Base-by-base conservation (phyloP, 139 green algal genomes). In the Tetraselmis chui region DNA sequence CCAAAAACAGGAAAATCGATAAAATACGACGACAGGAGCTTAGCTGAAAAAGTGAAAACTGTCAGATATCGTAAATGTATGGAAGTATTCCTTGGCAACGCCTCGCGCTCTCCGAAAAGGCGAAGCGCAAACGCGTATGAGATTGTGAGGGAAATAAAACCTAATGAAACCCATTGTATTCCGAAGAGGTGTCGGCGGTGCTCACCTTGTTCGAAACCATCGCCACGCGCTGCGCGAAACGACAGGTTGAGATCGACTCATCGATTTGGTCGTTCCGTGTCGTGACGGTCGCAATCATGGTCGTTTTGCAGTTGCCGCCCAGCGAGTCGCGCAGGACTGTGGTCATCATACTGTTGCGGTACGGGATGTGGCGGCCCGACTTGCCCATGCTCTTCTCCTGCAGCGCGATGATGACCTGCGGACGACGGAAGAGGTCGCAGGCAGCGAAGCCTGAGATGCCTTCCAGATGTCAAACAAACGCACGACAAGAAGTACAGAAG, bases 331-430 rank as follows among this genome's bases (percentile, higher is more conserved):
- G 86, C 81, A 94, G 84, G 45, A 95, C 86, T 81, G 86, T 88
- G 2, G 94, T 98, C 91, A 98, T 95, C 86, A 95, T 89, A 84
- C 82, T 91, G 91, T 98, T 98, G 82, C 94, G 88, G 91, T 97
- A 98, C 23, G 94, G 94, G 25, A 98, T 87, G 85, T 98, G 94
- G 0, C 77, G 81, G 59, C 93, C 88, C 81, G 29, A 26, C 58
- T 81, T 86, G 58, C 90, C 89, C 83, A 90, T 91, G 27, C 80
- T 86, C 22, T 89, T 84, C 84, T 96, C 93, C 89, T 97, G 92
- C 78, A 95, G 86, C 75, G 89, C 91, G 1, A 94, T 82, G 82
- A 92, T 92, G 59, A 90, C 83, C 30, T 26, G 32, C 29, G 32
- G 29, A n/a, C 32, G 59, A 78, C 18, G 25, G 11, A 82, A 2